A percentile compares a stretch with the other conserved stretches of the same genome.
These are phyloP conservation scores for Steccherinum ochraceum DNA, from an alignment of 768 basidiomycete genomes.

Conservation along the genomic window DNA sequence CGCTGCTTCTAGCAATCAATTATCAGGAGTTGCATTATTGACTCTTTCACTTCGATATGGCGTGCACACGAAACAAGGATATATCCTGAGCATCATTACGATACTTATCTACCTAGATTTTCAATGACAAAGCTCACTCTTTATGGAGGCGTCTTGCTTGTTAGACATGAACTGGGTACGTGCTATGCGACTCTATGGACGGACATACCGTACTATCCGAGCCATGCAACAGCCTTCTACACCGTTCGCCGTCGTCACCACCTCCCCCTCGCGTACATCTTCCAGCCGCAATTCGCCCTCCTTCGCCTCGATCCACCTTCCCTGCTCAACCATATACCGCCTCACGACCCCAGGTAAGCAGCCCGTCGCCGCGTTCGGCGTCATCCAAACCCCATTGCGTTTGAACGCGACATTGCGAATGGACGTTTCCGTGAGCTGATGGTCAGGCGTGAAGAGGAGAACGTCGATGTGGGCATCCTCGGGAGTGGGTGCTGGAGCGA, in stretches of 20 bases:
- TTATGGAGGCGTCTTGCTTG: too few species aligned
- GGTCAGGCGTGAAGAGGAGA: constrained; percentile 49
- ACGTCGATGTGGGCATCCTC: constrained; percentile 41
- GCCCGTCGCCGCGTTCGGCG: constrained; percentile 53
- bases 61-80: too few species aligned
- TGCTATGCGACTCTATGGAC: too few species aligned
- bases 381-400: constrained; percentile 53
- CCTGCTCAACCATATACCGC: constrained; percentile 60
- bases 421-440: constrained; percentile 55
- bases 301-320: constrained; percentile 45
- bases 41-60: too few species aligned
- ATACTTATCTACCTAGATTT: too few species aligned
- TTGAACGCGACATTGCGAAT: constrained; percentile 70
- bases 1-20: too few species aligned
- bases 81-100: too few species aligned
- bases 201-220: constrained; percentile 6
- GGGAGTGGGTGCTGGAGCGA: constrained; percentile 27
- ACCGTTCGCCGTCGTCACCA: constrained; percentile 66
- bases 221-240: constrained; percentile 66
- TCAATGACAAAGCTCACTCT: too few species aligned
- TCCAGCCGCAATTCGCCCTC: constrained; percentile 35
- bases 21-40: too few species aligned
- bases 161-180: neutral
- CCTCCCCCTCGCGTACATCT: constrained; percentile 47
- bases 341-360: constrained; percentile 71